Evolutionary conservation across 257 asterid genomes (phyloP).

Genomic region (Nicotiana tomentosiformis): DNA sequence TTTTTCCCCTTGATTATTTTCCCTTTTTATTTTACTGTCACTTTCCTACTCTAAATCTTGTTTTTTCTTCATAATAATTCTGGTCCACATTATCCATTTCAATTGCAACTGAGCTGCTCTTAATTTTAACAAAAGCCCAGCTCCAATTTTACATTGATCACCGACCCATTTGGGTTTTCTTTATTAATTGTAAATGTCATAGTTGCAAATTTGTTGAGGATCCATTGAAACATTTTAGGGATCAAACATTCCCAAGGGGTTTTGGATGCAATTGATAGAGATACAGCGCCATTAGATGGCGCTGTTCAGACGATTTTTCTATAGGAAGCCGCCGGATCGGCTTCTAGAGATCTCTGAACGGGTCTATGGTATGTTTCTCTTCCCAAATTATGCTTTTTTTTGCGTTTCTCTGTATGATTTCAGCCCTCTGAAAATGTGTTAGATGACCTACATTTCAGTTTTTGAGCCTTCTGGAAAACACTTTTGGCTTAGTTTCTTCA

Average conservation of each 20-base stretch:
- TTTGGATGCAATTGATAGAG: constrained; percentile 49
- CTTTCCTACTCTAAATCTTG: background rate
- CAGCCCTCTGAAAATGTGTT: background rate
- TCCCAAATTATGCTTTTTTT: background rate
- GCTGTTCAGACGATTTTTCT: constrained; percentile 97
- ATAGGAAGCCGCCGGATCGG: constrained; percentile 99
- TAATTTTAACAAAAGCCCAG: constrained; percentile 1
- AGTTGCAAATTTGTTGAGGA: background rate
- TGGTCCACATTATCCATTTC: background rate
- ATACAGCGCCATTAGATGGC: constrained; percentile 99
- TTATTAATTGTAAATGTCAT: background rate
- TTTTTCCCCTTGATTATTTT: background rate
- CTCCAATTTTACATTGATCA: background rate
- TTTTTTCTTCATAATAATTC: background rate
- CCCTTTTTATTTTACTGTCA: background rate
- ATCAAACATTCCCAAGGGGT: constrained; percentile 18
- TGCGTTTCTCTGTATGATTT: background rate
- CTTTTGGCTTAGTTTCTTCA: background rate
- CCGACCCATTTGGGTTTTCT: background rate
- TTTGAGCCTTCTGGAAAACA: background rate
- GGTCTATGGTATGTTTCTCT: constrained; percentile 64
- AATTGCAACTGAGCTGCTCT: background rate
- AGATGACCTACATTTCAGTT: background rate
- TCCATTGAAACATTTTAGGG: constrained; percentile 1
- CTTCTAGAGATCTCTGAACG: constrained; percentile 98